Base-by-base conservation (phyloP, 1,139 yeast genomes). In the Pneumocystis oryctolagi region DNA sequence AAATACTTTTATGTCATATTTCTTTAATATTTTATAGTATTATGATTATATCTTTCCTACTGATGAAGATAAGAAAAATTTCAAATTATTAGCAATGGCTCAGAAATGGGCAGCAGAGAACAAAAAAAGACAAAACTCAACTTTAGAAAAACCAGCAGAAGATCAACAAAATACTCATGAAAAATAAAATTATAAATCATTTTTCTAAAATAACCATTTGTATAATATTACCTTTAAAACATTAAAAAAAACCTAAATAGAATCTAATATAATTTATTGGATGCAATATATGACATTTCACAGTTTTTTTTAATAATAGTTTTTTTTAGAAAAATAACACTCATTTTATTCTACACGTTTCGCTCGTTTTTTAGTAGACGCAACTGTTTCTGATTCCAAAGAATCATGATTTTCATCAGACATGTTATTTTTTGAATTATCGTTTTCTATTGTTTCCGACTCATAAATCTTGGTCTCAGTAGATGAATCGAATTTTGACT, bases 31-130 rank as follows among this genome's bases (percentile, higher is more conserved):
- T 35, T 12, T 12, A 35, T 57, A 57, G 62, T 67, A 66, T 42
- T 57, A 60, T 34, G 90, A 83, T 65, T 87, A 84, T 72, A 75
- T 81, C 3, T 89, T 87, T 71, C 89, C 94, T 1, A 84, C 81
- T 62, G 86, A 83, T 67, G 75, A 74, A 62, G 64, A 59, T 20
- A 61, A 56, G n/a, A 47, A 28, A 47, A 47, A 47, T 47, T 47
- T 47, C 55, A 47, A 47, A 47, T 47, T 47, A 47, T 25, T 47
- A 9, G 55, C 31, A 25, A 47, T 47, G 55, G 55, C 55, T 47
- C 55, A 47, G 14, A 47, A 47, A 47, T 47, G 55, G 55, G 55
- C 55, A 20, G 55, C 55, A 25, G 55, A 47, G 25, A 47, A 40
- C 53, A 40, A 47, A 9, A 47, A 47, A 25, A 47, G 25, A 18